Evolutionary conservation across 345 rosid species (phyloP).

Genomic region (Hypericum perforatum): DNA sequence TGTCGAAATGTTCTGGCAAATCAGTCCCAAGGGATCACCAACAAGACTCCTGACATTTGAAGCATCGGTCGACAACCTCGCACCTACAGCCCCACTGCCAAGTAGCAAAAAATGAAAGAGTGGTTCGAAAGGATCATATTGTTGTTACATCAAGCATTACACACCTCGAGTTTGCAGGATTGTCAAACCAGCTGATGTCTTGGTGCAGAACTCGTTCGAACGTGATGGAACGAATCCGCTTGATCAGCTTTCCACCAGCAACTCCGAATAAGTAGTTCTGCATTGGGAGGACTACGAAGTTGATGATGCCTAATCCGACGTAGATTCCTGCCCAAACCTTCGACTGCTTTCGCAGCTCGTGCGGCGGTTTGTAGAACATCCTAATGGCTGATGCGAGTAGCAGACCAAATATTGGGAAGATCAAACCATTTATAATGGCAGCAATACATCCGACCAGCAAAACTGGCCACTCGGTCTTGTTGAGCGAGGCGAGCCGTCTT

Average conservation of each 20-base stretch:
- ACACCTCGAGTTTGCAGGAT: not conserved
- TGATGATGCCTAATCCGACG: not conserved
- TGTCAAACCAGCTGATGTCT: not conserved
- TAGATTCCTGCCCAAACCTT: not conserved
- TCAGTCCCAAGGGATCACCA: not conserved
- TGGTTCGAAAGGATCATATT: no score
- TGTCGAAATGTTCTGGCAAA: not conserved
- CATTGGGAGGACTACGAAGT: not conserved
- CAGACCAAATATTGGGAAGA: not conserved
- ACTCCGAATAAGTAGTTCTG: not conserved
- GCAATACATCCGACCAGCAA: not conserved
- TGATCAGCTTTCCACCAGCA: not conserved
- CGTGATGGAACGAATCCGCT: not conserved
- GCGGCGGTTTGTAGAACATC: not conserved
- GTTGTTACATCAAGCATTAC: no score
- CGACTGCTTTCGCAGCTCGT: not conserved
- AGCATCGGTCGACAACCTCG: not conserved
- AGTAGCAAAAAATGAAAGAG: no score
- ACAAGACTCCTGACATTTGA: not conserved
- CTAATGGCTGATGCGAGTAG: not conserved
- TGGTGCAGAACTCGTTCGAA: not conserved
- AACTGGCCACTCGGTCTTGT: not conserved
- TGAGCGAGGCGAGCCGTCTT: not conserved
- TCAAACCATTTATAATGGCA: not conserved
- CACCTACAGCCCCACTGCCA: not conserved